Conservation (phyloP, 768 basidiomycete genomes). For the Dacryopinax spathularia region DNA sequence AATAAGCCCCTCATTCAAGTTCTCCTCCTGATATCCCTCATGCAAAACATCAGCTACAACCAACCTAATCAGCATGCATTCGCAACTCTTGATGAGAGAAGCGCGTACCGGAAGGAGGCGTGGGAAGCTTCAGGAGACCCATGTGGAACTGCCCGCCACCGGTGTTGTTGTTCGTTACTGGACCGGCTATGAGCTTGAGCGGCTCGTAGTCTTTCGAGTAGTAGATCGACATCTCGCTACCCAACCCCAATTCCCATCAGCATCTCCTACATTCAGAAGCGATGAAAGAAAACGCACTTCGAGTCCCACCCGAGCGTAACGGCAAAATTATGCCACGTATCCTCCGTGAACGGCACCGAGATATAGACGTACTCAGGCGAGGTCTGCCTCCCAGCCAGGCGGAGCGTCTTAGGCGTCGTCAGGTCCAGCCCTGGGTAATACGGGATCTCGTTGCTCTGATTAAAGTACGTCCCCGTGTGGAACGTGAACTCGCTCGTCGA, state of each 20-base stretch:
- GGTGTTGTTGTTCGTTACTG: slow-evolving; percentile 30
- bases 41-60: slow-evolving; percentile 38
- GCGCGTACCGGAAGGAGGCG: background rate
- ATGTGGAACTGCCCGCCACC: slow-evolving; percentile 50
- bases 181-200: slow-evolving; percentile 31
- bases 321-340: slow-evolving; percentile 47
- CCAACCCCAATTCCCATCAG: background rate
- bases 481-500: slow-evolving; percentile 11
- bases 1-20: slow-evolving; percentile 34
- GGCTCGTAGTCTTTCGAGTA: slow-evolving; percentile 33
- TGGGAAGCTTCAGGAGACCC: slow-evolving; percentile 41
- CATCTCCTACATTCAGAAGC: background rate
- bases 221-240: slow-evolving; percentile 33
- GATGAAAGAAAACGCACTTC: slow-evolving; percentile 11
- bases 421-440: background rate
- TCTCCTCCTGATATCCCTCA: slow-evolving; percentile 42
- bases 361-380: slow-evolving; percentile 21
- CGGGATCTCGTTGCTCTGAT: slow-evolving; percentile 11
- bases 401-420: slow-evolving; percentile 11
- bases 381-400: slow-evolving; percentile 26
- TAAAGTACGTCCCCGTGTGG: slow-evolving; percentile 17
- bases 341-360: slow-evolving; percentile 30
- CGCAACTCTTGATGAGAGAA: background rate
- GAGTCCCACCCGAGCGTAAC: slow-evolving; percentile 42
- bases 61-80: background rate